Base-by-base conservation (phyloP, 2,329 filamentous ascomycete genomes). In the Beauveria sp. region DNA sequence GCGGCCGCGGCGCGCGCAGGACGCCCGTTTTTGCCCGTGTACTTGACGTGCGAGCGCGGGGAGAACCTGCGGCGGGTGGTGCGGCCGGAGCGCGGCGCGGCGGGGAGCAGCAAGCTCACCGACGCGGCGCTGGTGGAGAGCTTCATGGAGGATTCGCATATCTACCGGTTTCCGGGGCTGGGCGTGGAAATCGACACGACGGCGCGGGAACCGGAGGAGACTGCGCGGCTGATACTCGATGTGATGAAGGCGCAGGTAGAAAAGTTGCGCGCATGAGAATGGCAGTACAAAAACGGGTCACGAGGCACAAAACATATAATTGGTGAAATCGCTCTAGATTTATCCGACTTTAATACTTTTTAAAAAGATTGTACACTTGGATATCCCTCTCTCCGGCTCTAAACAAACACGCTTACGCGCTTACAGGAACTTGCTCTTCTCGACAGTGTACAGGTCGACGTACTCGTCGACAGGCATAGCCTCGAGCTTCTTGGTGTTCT, bases 391-490 rank as follows among this genome's bases (percentile, higher is more conserved):
- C 50, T 10, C 18, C 24, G 9, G 10, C 38, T 59, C 47, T 18
- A 38, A n/a, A 10, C 28, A 26, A 58, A n/a, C 26, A 20, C 54
- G 40, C 18, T 10, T 38, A 26, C 18, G 16, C 51, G 3, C 34
- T 62, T 74, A 77, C 63, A 81, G 69, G 66, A 86, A 87, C 72
- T 85, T 81, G 77, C 84, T 87, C 67, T 86, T 78, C 77, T 86
- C 80, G 67, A 81, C 80, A 61, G 79, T 78, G 70, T 87, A 96
- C 74, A 96, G 75, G 74, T 98, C 92, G 67, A 99, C 90, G 72
- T 97, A 98, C 79, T 95, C 86, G 76, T 99, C 93, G 40, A 98
- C 87, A 60, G 91, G 83, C 81, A 90, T 89, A 69, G 81, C 78
- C 79, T 96, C 91, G 60, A 98, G 79, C 76, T 82, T 86, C 76